These are phyloP conservation scores for Globisporangium middletonii DNA, from an alignment of 352 stramenopile species.

Conservation along the genomic window DNA sequence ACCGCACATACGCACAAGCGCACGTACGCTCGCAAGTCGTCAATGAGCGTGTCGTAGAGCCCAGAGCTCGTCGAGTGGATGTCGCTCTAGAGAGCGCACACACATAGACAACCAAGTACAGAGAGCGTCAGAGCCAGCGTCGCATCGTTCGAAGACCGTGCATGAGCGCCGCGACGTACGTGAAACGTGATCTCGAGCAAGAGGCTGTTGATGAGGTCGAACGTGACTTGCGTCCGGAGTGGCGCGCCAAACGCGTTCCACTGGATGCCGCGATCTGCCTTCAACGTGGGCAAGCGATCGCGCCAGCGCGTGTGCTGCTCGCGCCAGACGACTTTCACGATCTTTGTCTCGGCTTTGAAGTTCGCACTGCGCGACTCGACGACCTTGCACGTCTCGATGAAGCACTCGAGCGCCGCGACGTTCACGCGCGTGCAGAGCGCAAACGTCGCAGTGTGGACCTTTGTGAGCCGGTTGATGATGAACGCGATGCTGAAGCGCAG, in stretches of 20 bases:
- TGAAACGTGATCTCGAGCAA: slow-evolving; percentile 55
- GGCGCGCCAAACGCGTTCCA: slow-evolving; percentile 33
- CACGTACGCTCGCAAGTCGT: slow-evolving; percentile 37
- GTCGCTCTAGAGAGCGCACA: slow-evolving; percentile 19
- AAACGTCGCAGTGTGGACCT: slow-evolving; percentile 35
- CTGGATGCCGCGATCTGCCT: slow-evolving; percentile 11
- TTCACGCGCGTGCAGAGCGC: slow-evolving; percentile 42
- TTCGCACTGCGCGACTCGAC: slow-evolving; percentile 82
- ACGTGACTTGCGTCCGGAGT: slow-evolving; percentile 55
- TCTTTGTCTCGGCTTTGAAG: slow-evolving; percentile 65
- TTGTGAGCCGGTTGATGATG: slow-evolving; percentile 28
- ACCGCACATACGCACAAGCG: not conserved
- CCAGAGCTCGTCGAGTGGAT: slow-evolving; percentile 23
- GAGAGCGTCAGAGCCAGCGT: no score
- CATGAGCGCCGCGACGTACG: slow-evolving; percentile 15
- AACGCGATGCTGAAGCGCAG: slow-evolving; percentile 31
- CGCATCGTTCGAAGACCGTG: no score
- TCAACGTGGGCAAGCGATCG: slow-evolving; percentile 2
- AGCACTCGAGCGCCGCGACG: slow-evolving; percentile 45
- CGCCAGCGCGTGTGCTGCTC: slow-evolving; percentile 68
- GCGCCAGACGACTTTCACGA: slow-evolving; percentile 88
- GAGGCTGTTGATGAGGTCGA: slow-evolving; percentile 46
- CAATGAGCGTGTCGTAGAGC: slow-evolving; percentile 33
- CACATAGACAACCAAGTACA: not conserved
- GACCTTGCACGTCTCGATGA: slow-evolving; percentile 25